Evolutionary conservation across 495 filamentous ascomycete species (phyloP).

Genomic region (Usnea hakonensis): DNA sequence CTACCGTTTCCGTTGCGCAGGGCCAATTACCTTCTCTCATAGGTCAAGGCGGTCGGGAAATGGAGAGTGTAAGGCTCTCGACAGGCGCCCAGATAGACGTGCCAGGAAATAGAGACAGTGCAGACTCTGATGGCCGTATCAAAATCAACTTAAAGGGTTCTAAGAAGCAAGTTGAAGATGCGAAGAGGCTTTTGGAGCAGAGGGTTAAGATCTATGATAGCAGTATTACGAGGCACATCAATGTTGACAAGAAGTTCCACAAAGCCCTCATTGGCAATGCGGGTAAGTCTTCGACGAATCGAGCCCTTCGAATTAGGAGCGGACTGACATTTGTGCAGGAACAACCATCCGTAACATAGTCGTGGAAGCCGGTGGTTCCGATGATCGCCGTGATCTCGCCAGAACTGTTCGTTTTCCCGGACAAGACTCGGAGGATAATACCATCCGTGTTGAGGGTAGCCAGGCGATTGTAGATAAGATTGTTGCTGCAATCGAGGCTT

Average conservation of each 20-base stretch:
- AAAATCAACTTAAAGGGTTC: conserved; percentile 87
- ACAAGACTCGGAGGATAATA: conserved; percentile 61
- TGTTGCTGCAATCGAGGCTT: conserved; percentile 65
- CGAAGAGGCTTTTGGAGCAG: conserved; percentile 79
- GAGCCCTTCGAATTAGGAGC: no score
- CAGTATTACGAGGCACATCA: conserved; percentile 71
- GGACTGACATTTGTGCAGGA: conserved; percentile 41
- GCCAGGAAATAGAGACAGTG: conserved; percentile 55
- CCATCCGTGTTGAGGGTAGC: conserved; percentile 79
- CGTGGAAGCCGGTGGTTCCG: conserved; percentile 77
- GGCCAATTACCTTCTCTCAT: conserved; percentile 84
- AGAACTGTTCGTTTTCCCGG: conserved; percentile 90
- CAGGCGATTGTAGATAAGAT: conserved; percentile 82
- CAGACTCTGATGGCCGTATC: conserved; percentile 55
- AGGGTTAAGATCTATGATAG: conserved; percentile 79
- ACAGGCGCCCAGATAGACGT: conserved; percentile 88
- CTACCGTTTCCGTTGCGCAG: conserved; percentile 75
- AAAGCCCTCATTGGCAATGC: conserved; percentile 78
- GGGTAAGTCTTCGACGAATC: conserved; percentile 50
- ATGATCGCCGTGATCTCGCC: conserved; percentile 68
- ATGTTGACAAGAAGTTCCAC: conserved; percentile 88
- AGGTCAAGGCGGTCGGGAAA: conserved; percentile 76
- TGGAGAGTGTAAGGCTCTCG: conserved; percentile 77
- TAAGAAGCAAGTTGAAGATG: conserved; percentile 78
- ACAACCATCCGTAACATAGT: conserved; percentile 82